Conservation (phyloP, 176 grass and related monocot genomes). For the Oryza officinalis region DNA sequence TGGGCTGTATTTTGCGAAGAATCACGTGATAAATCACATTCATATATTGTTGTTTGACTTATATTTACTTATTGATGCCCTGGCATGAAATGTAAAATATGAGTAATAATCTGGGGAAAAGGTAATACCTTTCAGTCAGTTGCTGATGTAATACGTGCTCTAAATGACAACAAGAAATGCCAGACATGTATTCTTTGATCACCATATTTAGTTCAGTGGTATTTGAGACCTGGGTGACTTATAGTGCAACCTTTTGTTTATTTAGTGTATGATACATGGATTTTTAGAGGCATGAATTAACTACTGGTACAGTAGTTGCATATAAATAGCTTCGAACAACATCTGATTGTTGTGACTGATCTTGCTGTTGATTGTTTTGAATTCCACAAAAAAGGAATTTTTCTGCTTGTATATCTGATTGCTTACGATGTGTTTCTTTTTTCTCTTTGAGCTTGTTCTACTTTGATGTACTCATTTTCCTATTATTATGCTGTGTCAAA, state of each 20-base stretch:
- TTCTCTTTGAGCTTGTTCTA: neutral
- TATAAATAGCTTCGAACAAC: neutral
- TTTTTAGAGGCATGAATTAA: constrained; percentile 3
- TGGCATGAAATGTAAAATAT: neutral
- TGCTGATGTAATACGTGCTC: neutral
- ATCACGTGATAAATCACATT: neutral
- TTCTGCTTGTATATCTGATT: neutral
- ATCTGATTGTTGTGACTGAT: constrained; percentile 7
- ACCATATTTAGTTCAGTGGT: neutral
- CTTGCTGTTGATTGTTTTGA: neutral
- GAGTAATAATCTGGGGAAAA: neutral
- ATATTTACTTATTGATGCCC: neutral
- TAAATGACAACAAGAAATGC: constrained; percentile 12
- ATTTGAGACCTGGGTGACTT: constrained; percentile 1
- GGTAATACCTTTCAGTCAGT: neutral
- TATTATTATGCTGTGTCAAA: constrained; percentile 47
- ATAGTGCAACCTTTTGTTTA: neutral
- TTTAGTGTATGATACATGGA: neutral
- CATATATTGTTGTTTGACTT: neutral
- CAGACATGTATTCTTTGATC: neutral
- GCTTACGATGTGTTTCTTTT: neutral
- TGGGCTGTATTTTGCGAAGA: neutral
- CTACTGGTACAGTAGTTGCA: neutral
- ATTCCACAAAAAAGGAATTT: constrained; percentile 2
- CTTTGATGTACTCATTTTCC: constrained; percentile 40